Evolutionary conservation across 176 grass and related monocot species (phyloP), one percentile per base, ranked within the genome.

Genomic region (Hordeum marinum): DNA sequence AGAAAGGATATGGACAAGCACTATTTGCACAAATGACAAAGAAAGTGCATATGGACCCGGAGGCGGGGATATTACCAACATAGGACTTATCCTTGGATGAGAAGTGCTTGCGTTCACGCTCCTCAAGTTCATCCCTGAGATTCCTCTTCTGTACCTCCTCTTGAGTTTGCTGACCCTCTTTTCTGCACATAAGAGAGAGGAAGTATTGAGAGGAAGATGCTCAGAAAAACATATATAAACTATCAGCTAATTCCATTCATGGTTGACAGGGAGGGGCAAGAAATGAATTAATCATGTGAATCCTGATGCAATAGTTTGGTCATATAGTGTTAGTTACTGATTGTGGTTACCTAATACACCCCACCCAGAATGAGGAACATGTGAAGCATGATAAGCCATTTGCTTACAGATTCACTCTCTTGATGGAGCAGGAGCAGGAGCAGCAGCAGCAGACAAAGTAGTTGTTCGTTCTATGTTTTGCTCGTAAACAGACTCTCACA

Each of bases 111-210:
- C 54, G 36, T 2, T 97, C 94, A n/a, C 94, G 91, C 1, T 97
- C 91, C 88, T 97, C 91, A 63, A 97, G 82, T 62, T 97, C 94
- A 0, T 92, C 94, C 71, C 89, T 85, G 24, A 97, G 86, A 67
- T 97, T 94, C 71, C 94, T 97, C 87, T 94, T 97, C 68, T 97
- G 87, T 46, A 97, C 21, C 89, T 99, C 94, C 68, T 97, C 94
- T 63, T 94, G 87, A 18, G 94, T 97, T 69, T 92, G 89, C 60
- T 94, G 91, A 7, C 94, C 91, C 6, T 97, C 94, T 86, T 84
- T 97, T 75, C 96, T 97, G 91, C 58, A 88, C 25, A 77, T 9
- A 48, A 26, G 20, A 15, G 29, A 62, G 5, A 27, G 57, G 3
- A 4, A 8, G 57, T 11, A 60, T 24, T 23, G 20, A 24, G 57